phyloP scores from a whole-genome alignment of 2,329 filamentous ascomycete genomes.

The Microthyrium microscopicum region DNA sequence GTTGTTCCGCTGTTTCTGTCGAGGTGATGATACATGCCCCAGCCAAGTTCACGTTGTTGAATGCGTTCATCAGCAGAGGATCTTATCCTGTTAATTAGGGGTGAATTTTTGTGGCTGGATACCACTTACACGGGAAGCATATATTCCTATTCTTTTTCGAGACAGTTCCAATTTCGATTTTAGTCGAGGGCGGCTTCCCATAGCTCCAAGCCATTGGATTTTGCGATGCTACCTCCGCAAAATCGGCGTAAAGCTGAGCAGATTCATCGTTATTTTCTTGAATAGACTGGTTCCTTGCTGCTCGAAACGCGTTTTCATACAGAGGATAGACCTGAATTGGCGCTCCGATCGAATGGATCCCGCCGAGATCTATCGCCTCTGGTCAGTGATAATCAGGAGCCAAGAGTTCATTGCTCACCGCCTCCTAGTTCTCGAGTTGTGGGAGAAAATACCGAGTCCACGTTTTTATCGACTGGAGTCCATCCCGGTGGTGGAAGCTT shows the following conservation, averaged over 20 bases:
- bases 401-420: constrained; percentile 3
- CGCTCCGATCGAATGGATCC: constrained; percentile 40
- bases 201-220: constrained; percentile 43
- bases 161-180: constrained; percentile 36
- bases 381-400: constrained; percentile 4
- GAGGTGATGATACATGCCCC: constrained; percentile 45
- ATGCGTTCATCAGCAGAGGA: constrained; percentile 54
- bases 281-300: constrained; percentile 36
- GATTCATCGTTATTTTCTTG: constrained; percentile 42
- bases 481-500: constrained; percentile 43
- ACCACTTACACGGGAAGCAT: constrained; percentile 43
- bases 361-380: constrained; percentile 31
- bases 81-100: constrained; percentile 26
- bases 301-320: constrained; percentile 48
- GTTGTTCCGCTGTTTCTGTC: constrained; percentile 32
- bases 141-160: constrained; percentile 48
- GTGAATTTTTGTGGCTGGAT: not conserved
- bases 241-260: constrained; percentile 41
- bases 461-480: constrained; percentile 31
- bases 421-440: constrained; percentile 18
- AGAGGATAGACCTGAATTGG: constrained; percentile 53
- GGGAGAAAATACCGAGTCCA: constrained; percentile 33
- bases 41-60: constrained; percentile 51
- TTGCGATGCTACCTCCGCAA: constrained; percentile 37
- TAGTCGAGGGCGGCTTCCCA: constrained; percentile 27